Percentiles rank a stretch among this genome's conserved stretches.
Evolutionary conservation across 2,329 filamentous ascomycete genomes (phyloP).

Genomic region (Colletotrichum destructivum): DNA sequence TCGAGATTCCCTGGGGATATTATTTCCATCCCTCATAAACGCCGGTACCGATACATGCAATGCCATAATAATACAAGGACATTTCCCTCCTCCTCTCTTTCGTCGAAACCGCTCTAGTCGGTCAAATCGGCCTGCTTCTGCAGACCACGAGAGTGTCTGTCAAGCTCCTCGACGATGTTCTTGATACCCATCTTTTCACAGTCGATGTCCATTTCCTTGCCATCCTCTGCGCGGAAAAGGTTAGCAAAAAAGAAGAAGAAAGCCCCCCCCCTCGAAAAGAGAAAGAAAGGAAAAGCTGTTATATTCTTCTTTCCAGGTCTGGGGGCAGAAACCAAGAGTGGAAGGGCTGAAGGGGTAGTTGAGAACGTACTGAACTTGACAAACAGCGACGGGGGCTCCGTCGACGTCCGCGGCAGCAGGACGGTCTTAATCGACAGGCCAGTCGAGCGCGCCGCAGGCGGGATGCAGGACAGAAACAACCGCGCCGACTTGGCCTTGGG

Average conservation of each 20-base stretch:
- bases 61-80: conserved; percentile 40
- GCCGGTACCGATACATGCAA: conserved; percentile 29
- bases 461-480: conserved; percentile 88
- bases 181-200: conserved; percentile 86
- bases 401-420: conserved; percentile 79
- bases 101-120: conserved; percentile 52
- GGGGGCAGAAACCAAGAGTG: no score
- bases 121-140: conserved; percentile 86
- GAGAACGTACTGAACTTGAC: conserved; percentile 86
- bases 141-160: conserved; percentile 87
- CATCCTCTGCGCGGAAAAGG: conserved; percentile 77
- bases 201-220: conserved; percentile 89
- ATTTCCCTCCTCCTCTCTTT: neutral
- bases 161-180: conserved; percentile 88
- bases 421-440: conserved; percentile 85
- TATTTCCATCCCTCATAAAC: conserved; percentile 39
- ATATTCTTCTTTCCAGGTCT: neutral
- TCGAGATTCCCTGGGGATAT: conserved; percentile 33
- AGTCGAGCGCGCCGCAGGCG: conserved; percentile 80
- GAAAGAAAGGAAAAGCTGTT: no score
- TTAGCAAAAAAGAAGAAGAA: neutral
- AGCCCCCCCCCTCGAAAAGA: no score
- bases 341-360: no score
- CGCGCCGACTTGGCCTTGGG: conserved; percentile 84
- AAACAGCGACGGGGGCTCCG: conserved; percentile 77